These are phyloP conservation scores for Tylopilus sp. DNA, from an alignment of 768 basidiomycete species.

Conservation along the genomic window DNA sequence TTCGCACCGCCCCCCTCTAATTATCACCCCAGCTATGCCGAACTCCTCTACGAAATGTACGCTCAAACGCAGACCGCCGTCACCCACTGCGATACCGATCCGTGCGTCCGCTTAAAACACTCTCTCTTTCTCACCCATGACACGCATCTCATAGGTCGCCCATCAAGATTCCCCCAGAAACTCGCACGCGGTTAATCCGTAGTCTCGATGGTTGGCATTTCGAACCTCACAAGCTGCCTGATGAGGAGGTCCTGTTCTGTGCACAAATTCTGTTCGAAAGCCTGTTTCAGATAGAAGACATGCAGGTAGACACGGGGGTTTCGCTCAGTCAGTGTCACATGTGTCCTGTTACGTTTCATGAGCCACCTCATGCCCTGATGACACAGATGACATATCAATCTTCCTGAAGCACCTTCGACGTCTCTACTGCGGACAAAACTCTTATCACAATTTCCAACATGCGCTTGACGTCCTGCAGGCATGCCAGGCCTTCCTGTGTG, in stretches of 20 bases:
- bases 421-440: slow-evolving; percentile 87
- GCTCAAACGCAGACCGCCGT: slow-evolving; percentile 73
- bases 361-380: slow-evolving; percentile 16
- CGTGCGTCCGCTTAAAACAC: slow-evolving; percentile 13
- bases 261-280: slow-evolving; percentile 86
- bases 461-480: slow-evolving; percentile 96
- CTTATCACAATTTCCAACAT: slow-evolving; percentile 98
- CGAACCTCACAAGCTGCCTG: slow-evolving; percentile 78
- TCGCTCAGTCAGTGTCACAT: slow-evolving; percentile 49
- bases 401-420: slow-evolving; percentile 88
- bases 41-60: slow-evolving; percentile 82
- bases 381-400: slow-evolving; percentile 64
- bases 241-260: slow-evolving; percentile 79
- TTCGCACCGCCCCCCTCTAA: slow-evolving; percentile 3
- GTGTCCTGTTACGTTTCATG: slow-evolving; percentile 18
- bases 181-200: slow-evolving; percentile 60
- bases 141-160: slow-evolving; percentile 39
- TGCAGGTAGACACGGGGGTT: slow-evolving; percentile 55
- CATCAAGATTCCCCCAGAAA: slow-evolving; percentile 43
- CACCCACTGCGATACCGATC: slow-evolving; percentile 40
- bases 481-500: slow-evolving; percentile 76
- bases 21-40: slow-evolving; percentile 57
- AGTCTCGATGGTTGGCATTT: slow-evolving; percentile 83
- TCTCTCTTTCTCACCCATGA: slow-evolving; percentile 1
- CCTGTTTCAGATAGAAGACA: slow-evolving; percentile 74